phyloP scores from a whole-genome alignment of 2,329 filamentous ascomycete species.

The Pyrenochaeta sp. region DNA sequence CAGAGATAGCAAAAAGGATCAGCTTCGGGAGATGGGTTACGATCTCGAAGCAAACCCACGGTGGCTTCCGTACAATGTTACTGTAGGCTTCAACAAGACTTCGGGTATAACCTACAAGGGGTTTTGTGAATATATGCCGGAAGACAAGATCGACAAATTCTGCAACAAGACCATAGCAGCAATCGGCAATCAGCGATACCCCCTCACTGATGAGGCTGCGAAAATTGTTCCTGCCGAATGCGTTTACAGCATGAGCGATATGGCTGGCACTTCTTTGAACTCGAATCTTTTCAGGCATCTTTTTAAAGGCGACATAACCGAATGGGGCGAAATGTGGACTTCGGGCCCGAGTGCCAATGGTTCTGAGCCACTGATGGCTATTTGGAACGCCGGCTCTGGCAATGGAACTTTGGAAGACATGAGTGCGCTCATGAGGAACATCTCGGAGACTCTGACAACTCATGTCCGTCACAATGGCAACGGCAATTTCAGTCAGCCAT shows the following conservation, averaged over 20 bases:
- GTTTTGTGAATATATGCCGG: neutral
- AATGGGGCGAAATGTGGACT: neutral
- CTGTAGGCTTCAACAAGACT: neutral
- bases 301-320: neutral
- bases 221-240: slow-evolving; percentile 5
- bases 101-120: neutral
- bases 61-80: slow-evolving; percentile 8
- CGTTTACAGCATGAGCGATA: slow-evolving; percentile 1
- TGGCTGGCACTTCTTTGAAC: neutral
- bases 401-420: slow-evolving; percentile 15
- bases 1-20: neutral
- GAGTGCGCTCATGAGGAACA: slow-evolving; percentile 8
- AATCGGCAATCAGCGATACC: neutral
- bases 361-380: slow-evolving; percentile 4
- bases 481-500: slow-evolving; percentile 1
- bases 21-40: slow-evolving; percentile 3
- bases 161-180: slow-evolving; percentile 1
- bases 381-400: slow-evolving; percentile 13
- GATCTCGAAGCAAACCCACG: neutral
- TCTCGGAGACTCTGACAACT: slow-evolving; percentile 10
- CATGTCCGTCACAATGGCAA: slow-evolving; percentile 6
- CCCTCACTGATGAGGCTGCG: slow-evolving; percentile 1
- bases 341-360: neutral
- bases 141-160: neutral
- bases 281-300: neutral